phyloP scores from a whole-genome alignment of 768 basidiomycete genomes.

The Lanmaoa pseudosensibilis region DNA sequence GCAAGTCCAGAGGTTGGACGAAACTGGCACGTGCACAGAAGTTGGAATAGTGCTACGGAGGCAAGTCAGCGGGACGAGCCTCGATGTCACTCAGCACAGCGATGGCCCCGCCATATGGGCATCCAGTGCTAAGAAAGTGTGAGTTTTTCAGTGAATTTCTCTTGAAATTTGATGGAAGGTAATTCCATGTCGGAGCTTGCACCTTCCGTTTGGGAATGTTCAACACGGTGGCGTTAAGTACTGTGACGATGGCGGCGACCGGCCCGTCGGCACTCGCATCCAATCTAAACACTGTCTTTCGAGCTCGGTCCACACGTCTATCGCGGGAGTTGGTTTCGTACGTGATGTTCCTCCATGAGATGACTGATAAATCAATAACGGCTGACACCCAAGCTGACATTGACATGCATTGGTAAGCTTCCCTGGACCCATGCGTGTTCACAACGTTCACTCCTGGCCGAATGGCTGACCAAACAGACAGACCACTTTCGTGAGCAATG shows the following conservation, averaged over 20 bases:
- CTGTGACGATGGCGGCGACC: not conserved
- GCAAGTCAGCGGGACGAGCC: not conserved
- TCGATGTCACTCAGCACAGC: not conserved
- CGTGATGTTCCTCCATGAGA: not conserved
- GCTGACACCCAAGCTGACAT: no score
- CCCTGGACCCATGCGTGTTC: not conserved
- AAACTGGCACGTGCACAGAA: not conserved
- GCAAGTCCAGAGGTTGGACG: not conserved
- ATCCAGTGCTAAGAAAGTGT: not conserved
- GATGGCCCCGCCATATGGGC: not conserved
- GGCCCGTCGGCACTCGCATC: not conserved
- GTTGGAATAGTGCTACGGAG: not conserved
- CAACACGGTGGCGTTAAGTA: not conserved
- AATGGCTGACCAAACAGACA: not conserved
- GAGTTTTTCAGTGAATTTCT: not conserved
- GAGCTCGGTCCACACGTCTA: not conserved
- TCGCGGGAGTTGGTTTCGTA: not conserved
- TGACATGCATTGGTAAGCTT: not conserved
- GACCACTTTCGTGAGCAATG: not conserved
- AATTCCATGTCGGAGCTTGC: not conserved
- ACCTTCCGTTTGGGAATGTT: not conserved
- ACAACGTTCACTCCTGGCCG: no score
- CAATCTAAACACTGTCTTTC: constrained; percentile 1
- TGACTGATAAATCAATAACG: not conserved
- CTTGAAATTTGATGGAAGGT: not conserved